Evolutionary conservation across 1,139 yeast species (phyloP).

Genomic region (Sugiyamaella neomexicana): DNA sequence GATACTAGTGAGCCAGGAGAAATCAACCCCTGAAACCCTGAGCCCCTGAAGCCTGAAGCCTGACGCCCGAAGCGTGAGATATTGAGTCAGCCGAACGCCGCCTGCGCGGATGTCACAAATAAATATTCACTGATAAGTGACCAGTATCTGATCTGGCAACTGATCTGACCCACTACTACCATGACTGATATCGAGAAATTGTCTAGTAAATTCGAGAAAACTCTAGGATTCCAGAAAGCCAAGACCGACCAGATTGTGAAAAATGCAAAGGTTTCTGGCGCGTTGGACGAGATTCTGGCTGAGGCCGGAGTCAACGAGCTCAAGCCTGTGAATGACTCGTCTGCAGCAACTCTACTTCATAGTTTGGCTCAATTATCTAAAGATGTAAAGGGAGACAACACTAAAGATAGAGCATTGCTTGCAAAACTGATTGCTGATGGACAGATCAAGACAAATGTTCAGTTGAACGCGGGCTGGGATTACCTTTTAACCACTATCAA

Average conservation of each 20-base stretch:
- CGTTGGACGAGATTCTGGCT: constrained; percentile 56
- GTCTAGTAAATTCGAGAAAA: constrained; percentile 49
- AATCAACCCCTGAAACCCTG: too few species aligned
- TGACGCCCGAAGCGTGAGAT: too few species aligned
- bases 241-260: constrained; percentile 62
- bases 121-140: too few species aligned
- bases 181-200: constrained; percentile 36
- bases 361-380: constrained; percentile 59
- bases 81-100: too few species aligned
- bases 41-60: too few species aligned
- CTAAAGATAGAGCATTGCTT: constrained; percentile 49
- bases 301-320: constrained; percentile 50
- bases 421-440: constrained; percentile 58
- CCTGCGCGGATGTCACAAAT: too few species aligned
- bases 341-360: constrained; percentile 62
- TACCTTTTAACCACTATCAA: constrained; percentile 48
- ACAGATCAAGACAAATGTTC: constrained; percentile 64
- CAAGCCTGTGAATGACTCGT: constrained; percentile 18
- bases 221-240: constrained; percentile 54
- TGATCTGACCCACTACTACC: neutral
- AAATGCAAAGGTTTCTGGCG: constrained; percentile 77
- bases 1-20: too few species aligned
- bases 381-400: constrained; percentile 31
- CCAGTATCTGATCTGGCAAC: too few species aligned
- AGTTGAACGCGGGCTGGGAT: constrained; percentile 77